Evolutionary conservation across 306 rosid species (phyloP).

Genomic region (Inga laurina): DNA sequence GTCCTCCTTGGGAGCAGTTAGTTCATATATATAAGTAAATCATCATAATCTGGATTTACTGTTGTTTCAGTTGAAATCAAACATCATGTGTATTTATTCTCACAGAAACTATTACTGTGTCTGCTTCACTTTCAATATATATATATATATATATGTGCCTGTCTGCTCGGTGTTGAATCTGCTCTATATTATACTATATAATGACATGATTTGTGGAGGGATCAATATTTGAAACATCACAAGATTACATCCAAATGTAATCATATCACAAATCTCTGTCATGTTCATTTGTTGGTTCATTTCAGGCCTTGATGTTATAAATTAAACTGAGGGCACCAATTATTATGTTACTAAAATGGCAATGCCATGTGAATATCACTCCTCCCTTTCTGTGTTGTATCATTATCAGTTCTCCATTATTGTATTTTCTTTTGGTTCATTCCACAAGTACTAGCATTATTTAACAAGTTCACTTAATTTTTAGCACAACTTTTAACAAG

Average conservation of each 20-base stretch:
- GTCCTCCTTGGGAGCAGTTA: background rate
- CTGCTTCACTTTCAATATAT: constrained; percentile 26
- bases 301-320: constrained; percentile 12
- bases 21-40: background rate
- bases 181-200: constrained; percentile 21
- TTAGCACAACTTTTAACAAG: background rate
- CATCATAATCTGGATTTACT: background rate
- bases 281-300: constrained; percentile 22
- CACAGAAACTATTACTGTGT: constrained; percentile 1
- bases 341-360: background rate
- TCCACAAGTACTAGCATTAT: background rate
- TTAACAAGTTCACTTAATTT: background rate
- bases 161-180: constrained; percentile 31
- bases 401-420: background rate
- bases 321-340: background rate
- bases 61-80: background rate
- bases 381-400: background rate
- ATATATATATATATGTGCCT: background rate
- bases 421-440: background rate
- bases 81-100: background rate
- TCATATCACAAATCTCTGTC: constrained; percentile 21
- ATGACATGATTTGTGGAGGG: constrained; percentile 32
- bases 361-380: background rate
- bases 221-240: constrained; percentile 36
- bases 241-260: constrained; percentile 33